These are phyloP conservation scores for Biscogniauxia mediterranea DNA, from an alignment of 2,329 filamentous ascomycete species.

Conservation along the genomic window DNA sequence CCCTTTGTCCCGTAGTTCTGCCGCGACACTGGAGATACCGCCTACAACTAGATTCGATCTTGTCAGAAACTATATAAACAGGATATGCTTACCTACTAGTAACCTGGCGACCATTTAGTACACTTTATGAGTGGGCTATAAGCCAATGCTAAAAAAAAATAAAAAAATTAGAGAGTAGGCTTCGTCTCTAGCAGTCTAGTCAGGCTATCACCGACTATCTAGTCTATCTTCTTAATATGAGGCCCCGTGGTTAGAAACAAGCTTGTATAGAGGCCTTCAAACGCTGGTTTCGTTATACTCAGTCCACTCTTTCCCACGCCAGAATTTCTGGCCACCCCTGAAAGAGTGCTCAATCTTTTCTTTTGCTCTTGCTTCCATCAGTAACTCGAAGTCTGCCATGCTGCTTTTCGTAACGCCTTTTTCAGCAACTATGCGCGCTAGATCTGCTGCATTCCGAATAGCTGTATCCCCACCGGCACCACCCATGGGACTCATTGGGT, in stretches of 20 bases:
- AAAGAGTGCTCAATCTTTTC: conserved; percentile 32
- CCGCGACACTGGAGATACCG: not conserved
- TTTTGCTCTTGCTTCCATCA: conserved; percentile 27
- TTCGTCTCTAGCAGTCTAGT: no score
- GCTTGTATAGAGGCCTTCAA: no score
- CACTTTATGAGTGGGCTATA: no score
- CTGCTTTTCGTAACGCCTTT: conserved; percentile 16
- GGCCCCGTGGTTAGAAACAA: no score
- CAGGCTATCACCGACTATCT: no score
- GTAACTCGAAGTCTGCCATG: conserved; percentile 23
- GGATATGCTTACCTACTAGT: no score
- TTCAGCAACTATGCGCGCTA: conserved; percentile 24
- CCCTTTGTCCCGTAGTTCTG: not conserved
- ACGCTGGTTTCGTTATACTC: conserved; percentile 19
- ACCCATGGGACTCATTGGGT: conserved; percentile 33
- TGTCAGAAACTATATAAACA: no score
- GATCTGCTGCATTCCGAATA: conserved; percentile 26
- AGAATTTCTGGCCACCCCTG: conserved; percentile 28
- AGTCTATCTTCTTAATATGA: no score
- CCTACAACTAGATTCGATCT: no score
- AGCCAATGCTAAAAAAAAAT: no score
- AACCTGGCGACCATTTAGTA: no score
- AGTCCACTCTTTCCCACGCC: conserved; percentile 27
- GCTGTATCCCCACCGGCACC: conserved; percentile 31
- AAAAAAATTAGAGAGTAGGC: no score